Percentiles rank a stretch among this genome's conserved stretches.
Conservation (phyloP, 2,329 filamentous ascomycete species). For the Colletotrichum plurivorum region DNA sequence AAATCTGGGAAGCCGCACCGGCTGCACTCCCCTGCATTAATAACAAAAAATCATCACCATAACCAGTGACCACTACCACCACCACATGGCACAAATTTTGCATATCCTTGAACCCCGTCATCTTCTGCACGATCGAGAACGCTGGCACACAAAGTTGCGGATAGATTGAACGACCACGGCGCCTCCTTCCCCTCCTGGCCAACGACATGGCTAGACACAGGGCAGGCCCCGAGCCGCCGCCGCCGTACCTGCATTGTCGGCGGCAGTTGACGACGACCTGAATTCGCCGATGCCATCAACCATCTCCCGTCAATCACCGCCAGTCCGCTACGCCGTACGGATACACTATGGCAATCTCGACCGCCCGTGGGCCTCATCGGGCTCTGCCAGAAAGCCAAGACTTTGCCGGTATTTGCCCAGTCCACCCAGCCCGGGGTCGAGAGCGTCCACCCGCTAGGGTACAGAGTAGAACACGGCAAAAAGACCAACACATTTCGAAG, state of each 20-base stretch:
- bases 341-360: neutral
- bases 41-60: neutral
- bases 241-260: conserved; percentile 1
- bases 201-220: neutral
- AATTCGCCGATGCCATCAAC: neutral
- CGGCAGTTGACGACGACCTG: neutral
- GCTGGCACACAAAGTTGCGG: conserved; percentile 26
- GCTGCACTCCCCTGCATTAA: conserved; percentile 18
- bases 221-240: neutral
- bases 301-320: neutral
- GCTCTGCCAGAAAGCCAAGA: conserved; percentile 1
- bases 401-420: conserved; percentile 14
- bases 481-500: conserved; percentile 8
- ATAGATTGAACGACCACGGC: conserved; percentile 31
- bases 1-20: neutral
- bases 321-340: neutral
- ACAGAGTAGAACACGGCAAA: too few species aligned
- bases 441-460: neutral
- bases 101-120: conserved; percentile 10
- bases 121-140: conserved; percentile 13
- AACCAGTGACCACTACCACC: conserved; percentile 1
- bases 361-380: neutral
- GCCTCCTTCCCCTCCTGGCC: too few species aligned
- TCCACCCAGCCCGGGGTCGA: neutral
- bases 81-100: conserved; percentile 7